Percentiles rank a stretch among this genome's conserved stretches.
Conservation (phyloP, 2,329 filamentous ascomycete species). For the Cordyceps pruinosa region DNA sequence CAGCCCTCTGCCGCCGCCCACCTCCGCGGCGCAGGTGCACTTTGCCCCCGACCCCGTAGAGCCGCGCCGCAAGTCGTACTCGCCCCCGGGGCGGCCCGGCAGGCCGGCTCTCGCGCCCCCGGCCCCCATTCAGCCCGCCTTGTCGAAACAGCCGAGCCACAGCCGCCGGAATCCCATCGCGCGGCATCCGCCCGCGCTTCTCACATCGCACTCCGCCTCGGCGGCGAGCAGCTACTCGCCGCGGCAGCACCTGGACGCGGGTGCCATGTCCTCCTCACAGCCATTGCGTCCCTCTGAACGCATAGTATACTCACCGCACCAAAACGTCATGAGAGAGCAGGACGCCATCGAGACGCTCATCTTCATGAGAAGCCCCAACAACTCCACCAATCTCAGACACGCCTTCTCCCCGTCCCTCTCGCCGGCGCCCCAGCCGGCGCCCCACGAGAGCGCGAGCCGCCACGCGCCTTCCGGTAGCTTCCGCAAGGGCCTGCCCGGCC, state of each 20-base stretch:
- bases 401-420: constrained; percentile 40
- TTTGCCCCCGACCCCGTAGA: constrained; percentile 14
- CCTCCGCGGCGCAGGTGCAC: constrained; percentile 28
- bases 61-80: constrained; percentile 25
- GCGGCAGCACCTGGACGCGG: constrained; percentile 33
- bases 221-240: constrained; percentile 30
- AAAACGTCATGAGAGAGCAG: constrained; percentile 65
- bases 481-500: constrained; percentile 45
- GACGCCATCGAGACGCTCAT: constrained; percentile 74
- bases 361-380: constrained; percentile 75
- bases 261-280: constrained; percentile 28
- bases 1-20: constrained; percentile 42
- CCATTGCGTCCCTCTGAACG: constrained; percentile 38
- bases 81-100: constrained; percentile 30
- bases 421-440: constrained; percentile 21
- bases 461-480: constrained; percentile 41
- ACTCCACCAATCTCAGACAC: constrained; percentile 57
- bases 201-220: constrained; percentile 43
- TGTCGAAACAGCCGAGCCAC: constrained; percentile 33
- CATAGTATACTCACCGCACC: constrained; percentile 57
- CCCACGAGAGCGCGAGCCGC: constrained; percentile 18
- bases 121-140: constrained; percentile 48
- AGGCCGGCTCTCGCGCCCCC: constrained; percentile 43
- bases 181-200: constrained; percentile 41
- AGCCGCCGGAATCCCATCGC: constrained; percentile 46